Evolutionary conservation across 208 protist genomes (phyloP), one percentile per base, ranked within the genome.

Genomic region (Trypanosoma mega): DNA sequence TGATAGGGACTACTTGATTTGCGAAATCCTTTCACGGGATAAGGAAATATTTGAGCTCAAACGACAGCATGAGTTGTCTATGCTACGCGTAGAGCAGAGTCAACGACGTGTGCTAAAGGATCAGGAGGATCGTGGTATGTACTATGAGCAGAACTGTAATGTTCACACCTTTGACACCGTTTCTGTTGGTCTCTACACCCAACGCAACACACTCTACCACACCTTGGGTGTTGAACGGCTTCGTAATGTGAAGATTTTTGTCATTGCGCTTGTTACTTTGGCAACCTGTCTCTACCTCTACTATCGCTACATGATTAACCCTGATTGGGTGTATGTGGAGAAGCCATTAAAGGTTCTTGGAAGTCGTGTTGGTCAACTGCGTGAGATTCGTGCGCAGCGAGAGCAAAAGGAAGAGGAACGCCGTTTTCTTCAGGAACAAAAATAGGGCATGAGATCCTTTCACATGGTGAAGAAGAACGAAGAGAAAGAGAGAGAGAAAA

Each of bases 71-170:
- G 89, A 95, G 76, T 83, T 95, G 8, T 90, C 79, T 63, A 95
- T 95, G 89, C 79, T 91, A 16, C 82, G 89, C 18, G 83, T 95
- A 11, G 77, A 93, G 67, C 83, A 95, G 57, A 80, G 87, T 29
- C 89, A 95, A 48, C 73, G 71, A 26, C 85, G 89, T 47, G 74
- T 87, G 20, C 70, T 95, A 36, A 93, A 91, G 37, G 84, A 95
- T 39, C 89, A 95, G 68, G 77, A 92, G 50, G 89, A 93, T 50
- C 80, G 89, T 26, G 89, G 85, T 30, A 85, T 95, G 81, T 95
- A 95, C 68, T 95, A 92, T 62, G 89, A 95, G 56, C 89, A 95
- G 63, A 95, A 95, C 77, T 83, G 76, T 56, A 95, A 95, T 61
- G 85, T 93, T 7, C 76, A 85, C 56, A 95, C 89, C 20, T 95